These are phyloP conservation scores for Xerophyta viscosa DNA, from an alignment of 106 monocot genomes.

Conservation along the genomic window DNA sequence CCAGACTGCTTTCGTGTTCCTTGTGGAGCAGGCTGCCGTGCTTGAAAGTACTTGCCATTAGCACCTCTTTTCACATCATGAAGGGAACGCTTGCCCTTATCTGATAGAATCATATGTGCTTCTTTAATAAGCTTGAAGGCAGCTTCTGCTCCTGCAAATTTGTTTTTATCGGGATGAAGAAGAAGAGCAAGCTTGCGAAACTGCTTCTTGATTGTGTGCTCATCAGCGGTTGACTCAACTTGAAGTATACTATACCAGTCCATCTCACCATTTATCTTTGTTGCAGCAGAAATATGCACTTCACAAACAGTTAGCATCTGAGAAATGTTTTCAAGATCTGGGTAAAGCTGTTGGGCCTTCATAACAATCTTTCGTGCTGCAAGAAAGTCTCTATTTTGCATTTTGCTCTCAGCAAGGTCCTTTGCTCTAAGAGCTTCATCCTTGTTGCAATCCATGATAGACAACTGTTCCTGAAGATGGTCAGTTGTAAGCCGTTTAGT, in stretches of 20 bases:
- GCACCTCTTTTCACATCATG: conserved; percentile 51
- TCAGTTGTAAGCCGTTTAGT: background rate
- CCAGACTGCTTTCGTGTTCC: conserved; percentile 2
- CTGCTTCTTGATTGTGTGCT: conserved; percentile 50
- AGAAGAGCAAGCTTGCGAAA: conserved; percentile 63
- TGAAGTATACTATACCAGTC: conserved; percentile 71
- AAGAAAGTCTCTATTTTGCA: conserved; percentile 45
- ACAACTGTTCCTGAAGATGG: background rate
- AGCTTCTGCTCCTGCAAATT: conserved; percentile 74
- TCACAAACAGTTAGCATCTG: conserved; percentile 75
- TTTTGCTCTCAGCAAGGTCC: conserved; percentile 59
- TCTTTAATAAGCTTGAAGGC: conserved; percentile 77
- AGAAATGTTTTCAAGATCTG: conserved; percentile 63
- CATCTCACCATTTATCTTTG: conserved; percentile 32
- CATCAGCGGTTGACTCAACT: conserved; percentile 47
- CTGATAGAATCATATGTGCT: conserved; percentile 45
- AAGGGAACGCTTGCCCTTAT: conserved; percentile 25
- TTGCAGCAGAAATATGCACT: conserved; percentile 51
- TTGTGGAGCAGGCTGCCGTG: conserved; percentile 12
- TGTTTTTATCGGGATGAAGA: conserved; percentile 84
- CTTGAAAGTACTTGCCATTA: background rate
- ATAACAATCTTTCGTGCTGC: conserved; percentile 47
- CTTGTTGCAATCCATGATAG: conserved; percentile 90
- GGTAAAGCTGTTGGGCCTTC: conserved; percentile 55
- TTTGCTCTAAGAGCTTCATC: conserved; percentile 72